Percentiles rank a stretch among this genome's conserved stretches.
phyloP scores from a whole-genome alignment of 2,329 filamentous ascomycete species.

The Botrytis paeoniae region DNA sequence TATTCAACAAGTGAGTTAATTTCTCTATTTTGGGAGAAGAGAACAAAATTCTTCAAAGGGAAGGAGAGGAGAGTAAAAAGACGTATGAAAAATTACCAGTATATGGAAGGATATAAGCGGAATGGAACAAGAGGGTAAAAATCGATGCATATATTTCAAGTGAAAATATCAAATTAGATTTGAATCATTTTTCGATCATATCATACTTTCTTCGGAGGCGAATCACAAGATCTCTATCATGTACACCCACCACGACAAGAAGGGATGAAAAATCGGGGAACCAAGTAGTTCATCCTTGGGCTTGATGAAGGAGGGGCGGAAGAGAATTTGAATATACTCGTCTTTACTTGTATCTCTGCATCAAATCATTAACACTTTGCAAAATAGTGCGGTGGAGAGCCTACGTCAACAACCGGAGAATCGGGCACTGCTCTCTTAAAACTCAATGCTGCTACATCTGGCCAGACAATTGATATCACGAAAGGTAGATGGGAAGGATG shows the following conservation, averaged over 20 bases:
- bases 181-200: not conserved
- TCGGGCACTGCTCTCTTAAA: conserved; percentile 49
- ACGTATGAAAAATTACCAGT: not conserved
- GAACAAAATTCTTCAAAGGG: not conserved
- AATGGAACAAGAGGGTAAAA: not conserved
- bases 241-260: not conserved
- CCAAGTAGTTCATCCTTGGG: not conserved
- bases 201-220: no score
- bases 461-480: conserved; percentile 51
- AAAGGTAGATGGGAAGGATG: conserved; percentile 54
- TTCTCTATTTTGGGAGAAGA: not conserved
- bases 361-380: not conserved
- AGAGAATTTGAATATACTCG: not conserved
- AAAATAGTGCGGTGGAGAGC: conserved; percentile 45
- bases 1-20: conserved; percentile 34
- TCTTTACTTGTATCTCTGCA: not conserved
- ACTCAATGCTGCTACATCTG: conserved; percentile 43
- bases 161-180: not conserved
- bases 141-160: not conserved
- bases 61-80: not conserved
- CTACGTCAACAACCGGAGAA: conserved; percentile 45
- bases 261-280: not conserved
- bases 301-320: not conserved
- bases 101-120: not conserved
- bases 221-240: not conserved